Evolutionary conservation across 345 rosid species (phyloP).

Genomic region (Lenwebbia sp.): DNA sequence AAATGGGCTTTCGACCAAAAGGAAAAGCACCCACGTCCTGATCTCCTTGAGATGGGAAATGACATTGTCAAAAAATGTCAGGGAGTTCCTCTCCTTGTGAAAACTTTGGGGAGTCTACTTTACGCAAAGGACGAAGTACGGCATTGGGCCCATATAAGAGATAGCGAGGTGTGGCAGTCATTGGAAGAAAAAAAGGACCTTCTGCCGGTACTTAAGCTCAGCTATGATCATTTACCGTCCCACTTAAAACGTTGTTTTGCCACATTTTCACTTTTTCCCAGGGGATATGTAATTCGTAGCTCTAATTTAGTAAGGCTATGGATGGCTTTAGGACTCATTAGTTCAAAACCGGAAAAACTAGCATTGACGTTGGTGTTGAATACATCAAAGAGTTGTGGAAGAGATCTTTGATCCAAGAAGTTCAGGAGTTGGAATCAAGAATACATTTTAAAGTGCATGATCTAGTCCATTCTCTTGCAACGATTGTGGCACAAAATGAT

Average conservation of each 20-base stretch:
- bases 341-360: background rate
- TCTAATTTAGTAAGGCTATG: accelerated
- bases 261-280: background rate
- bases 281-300: accelerated
- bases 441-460: too few species aligned
- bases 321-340: background rate
- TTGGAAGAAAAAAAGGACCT: background rate
- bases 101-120: background rate
- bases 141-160: background rate
- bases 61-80: background rate
- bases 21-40: background rate
- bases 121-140: accelerated
- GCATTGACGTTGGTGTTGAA: too few species aligned
- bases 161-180: background rate
- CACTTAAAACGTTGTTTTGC: background rate
- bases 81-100: background rate
- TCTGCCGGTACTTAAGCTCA: background rate
- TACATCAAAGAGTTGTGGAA: too few species aligned
- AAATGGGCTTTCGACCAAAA: background rate
- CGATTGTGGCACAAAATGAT: too few species aligned
- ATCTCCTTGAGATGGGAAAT: background rate
- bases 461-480: too few species aligned
- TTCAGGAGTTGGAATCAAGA: too few species aligned
- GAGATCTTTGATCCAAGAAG: too few species aligned
- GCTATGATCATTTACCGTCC: background rate